Percentiles rank a stretch among this genome's conserved stretches.
These are phyloP conservation scores for Fusarium sarcochroum DNA, from an alignment of 2,329 filamentous ascomycete species.

Conservation along the genomic window DNA sequence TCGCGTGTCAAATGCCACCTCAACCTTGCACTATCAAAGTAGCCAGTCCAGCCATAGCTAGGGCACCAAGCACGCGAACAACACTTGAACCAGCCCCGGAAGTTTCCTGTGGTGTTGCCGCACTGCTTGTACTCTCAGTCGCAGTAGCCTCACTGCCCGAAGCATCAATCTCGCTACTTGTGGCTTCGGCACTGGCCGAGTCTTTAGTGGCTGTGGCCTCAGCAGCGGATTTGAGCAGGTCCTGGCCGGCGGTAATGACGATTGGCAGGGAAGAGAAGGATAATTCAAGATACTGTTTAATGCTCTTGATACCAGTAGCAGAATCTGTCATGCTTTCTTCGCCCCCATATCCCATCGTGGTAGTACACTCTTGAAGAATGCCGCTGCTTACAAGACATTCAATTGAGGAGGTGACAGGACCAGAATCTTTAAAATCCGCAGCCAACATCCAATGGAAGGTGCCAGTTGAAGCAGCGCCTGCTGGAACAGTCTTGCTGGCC, in stretches of 20 bases:
- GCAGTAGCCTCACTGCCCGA: background rate
- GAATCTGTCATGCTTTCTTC: background rate
- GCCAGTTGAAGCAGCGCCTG: slow-evolving; percentile 6
- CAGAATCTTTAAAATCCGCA: background rate
- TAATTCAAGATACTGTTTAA: background rate
- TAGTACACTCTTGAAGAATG: background rate
- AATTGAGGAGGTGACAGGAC: background rate
- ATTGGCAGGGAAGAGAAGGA: background rate
- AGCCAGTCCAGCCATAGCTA: background rate
- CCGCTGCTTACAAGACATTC: slow-evolving; percentile 13
- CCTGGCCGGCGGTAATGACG: slow-evolving; percentile 8
- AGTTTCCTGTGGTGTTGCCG: background rate
- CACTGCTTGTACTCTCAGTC: background rate
- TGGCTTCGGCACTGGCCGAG: background rate
- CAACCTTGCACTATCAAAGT: background rate
- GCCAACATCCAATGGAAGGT: slow-evolving; percentile 17
- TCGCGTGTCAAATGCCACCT: background rate
- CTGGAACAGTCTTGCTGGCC: slow-evolving; percentile 10
- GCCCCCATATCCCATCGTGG: background rate
- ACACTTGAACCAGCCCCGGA: background rate
- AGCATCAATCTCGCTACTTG: background rate
- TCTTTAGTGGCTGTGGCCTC: background rate
- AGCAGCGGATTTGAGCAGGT: background rate
- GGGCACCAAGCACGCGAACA: background rate
- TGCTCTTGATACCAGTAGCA: slow-evolving; percentile 1